Evolutionary conservation across 495 filamentous ascomycete species (phyloP).

Genomic region (Penicillium egyptiacum): DNA sequence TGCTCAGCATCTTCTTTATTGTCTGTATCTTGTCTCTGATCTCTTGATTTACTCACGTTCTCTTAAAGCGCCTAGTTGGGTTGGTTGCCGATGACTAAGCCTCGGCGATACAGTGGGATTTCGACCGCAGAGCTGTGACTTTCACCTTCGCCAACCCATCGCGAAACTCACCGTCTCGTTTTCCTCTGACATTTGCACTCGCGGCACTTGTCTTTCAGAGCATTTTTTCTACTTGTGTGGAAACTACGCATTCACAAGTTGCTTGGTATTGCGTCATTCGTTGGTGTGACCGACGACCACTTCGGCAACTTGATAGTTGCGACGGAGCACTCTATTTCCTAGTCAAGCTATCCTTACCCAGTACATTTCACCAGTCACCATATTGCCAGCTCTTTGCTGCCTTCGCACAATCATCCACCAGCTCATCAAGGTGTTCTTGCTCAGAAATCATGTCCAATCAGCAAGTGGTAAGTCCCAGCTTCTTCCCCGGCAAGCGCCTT

Average conservation of each 20-base stretch:
- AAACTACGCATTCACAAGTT: neutral
- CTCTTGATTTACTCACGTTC: neutral
- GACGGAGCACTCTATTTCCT: conserved; percentile 20
- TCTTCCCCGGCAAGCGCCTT: conserved; percentile 20
- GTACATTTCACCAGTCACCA: neutral
- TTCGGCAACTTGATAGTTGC: conserved; percentile 29
- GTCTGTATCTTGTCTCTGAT: neutral
- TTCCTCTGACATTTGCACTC: neutral
- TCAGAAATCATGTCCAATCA: conserved; percentile 58
- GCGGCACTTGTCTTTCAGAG: neutral
- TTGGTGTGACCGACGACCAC: conserved; percentile 20
- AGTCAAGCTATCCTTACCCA: conserved; percentile 4
- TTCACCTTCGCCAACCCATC: conserved; percentile 46
- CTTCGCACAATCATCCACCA: neutral
- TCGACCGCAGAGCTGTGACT: conserved; percentile 43
- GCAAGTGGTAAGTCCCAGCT: conserved; percentile 57
- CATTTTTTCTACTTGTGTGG: neutral
- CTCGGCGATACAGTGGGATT: conserved; percentile 36
- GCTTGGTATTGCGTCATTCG: conserved; percentile 15
- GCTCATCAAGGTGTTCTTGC: neutral
- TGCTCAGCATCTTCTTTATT: neutral
- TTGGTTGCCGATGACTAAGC: conserved; percentile 41
- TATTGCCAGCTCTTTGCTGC: neutral
- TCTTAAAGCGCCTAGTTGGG: neutral
- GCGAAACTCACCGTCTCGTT: conserved; percentile 19